Conservation (phyloP, 306 rosid species). For the Quillaja saponaria region DNA sequence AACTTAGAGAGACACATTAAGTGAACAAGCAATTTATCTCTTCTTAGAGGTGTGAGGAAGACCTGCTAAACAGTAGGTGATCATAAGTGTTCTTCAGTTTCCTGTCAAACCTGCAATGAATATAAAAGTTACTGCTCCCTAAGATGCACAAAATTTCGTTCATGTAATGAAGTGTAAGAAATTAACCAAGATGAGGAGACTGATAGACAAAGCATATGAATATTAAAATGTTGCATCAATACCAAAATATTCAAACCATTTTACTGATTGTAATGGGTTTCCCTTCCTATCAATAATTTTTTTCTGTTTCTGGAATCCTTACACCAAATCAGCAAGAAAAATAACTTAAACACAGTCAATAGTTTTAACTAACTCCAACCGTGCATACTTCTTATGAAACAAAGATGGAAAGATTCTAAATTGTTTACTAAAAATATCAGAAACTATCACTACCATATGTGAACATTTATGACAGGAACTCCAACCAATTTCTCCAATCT, state of each 20-base stretch:
- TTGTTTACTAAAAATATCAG: no score
- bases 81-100: slow-evolving; percentile 94
- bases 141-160: neutral
- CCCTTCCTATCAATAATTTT: neutral
- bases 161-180: no score
- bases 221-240: slow-evolving; percentile 15
- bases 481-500: slow-evolving; percentile 89
- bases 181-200: neutral
- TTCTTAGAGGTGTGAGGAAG: no score
- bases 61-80: slow-evolving; percentile 99
- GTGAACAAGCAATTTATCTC: no score
- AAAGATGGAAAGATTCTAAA: no score
- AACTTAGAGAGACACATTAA: no score
- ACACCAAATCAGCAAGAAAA: slow-evolving; percentile 20
- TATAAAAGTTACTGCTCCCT: neutral
- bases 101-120: slow-evolving; percentile 86
- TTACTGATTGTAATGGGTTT: slow-evolving; percentile 15
- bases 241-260: slow-evolving; percentile 9
- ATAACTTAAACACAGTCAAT: slow-evolving; percentile 2
- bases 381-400: no score
- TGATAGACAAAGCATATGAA: slow-evolving; percentile 1
- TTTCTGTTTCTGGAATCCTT: slow-evolving; percentile 5
- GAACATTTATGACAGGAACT: slow-evolving; percentile 94
- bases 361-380: slow-evolving; percentile 8
- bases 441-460: no score